These are phyloP conservation scores for Candida smagusa DNA, from an alignment of 1,139 yeast species.

Conservation along the genomic window DNA sequence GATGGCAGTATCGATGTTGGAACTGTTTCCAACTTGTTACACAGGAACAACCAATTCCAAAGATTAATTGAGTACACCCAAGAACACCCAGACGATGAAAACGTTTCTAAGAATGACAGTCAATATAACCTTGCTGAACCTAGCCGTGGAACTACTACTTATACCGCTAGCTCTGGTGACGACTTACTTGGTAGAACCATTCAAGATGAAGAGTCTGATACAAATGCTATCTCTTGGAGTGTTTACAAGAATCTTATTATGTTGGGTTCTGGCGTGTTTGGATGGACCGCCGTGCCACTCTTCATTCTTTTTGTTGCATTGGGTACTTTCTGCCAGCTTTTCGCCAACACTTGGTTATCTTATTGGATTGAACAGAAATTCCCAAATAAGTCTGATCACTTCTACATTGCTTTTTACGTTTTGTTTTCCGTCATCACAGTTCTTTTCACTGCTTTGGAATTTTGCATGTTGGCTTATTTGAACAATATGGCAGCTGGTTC, in stretches of 20 bases:
- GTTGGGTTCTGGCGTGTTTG: constrained; percentile 54
- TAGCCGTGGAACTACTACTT: constrained; percentile 1
- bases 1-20: constrained; percentile 36
- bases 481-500: constrained; percentile 41
- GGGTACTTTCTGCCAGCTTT: constrained; percentile 24
- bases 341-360: constrained; percentile 37
- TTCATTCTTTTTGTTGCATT: constrained; percentile 20
- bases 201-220: constrained; percentile 37
- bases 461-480: constrained; percentile 53
- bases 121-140: constrained; percentile 6
- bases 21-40: constrained; percentile 24
- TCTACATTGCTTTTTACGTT: constrained; percentile 30
- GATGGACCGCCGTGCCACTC: constrained; percentile 29
- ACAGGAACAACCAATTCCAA: constrained; percentile 23
- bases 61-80: constrained; percentile 26
- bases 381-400: constrained; percentile 13
- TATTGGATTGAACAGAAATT: constrained; percentile 35
- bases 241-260: constrained; percentile 46
- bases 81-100: constrained; percentile 12
- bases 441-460: constrained; percentile 47
- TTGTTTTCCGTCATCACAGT: constrained; percentile 37
- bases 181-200: constrained; percentile 23
- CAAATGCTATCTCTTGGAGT: constrained; percentile 30
- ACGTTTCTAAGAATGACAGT: constrained; percentile 6
- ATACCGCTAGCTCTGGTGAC: constrained; percentile 1